Evolutionary conservation across 441 rosid species (phyloP), one percentile per base, ranked within the genome.

Genomic region (Erodium texanum): DNA sequence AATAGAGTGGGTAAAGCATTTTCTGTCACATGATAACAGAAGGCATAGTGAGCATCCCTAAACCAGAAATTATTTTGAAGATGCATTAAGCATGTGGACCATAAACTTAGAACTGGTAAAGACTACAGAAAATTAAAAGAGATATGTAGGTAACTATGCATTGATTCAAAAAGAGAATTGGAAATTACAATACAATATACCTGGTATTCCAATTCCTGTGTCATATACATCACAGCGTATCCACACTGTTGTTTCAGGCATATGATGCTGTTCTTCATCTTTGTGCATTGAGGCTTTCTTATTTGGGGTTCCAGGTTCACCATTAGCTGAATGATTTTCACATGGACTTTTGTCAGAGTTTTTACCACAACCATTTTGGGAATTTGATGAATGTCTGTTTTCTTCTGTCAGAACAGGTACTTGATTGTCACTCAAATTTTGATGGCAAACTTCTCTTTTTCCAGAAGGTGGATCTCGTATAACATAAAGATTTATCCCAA

Each of bases 191-290:
- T 70, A 65, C n/a, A n/a, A n/a, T n/a, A 27, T 78, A 81, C 99
- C 97, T 78, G 99, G 99, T 71, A 93, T 93, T 79, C 99, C 97
- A 61, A 93, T 93, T 73, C 99, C 97, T 41, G 96, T 86, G 77
- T 94, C 99, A 70, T 83, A 82, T 34, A 94, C 97, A 54, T 94
- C 97, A 15, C 99, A 94, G 41, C 91, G 62, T 58, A 94, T 82
- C 97, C 99, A 94, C 32, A 88, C 97, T 38, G 82, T 80, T 64
- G 89, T 81, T 80, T 78, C 93, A 0, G 79, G 68, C n/a, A 67
- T 32, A 41, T 74, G 70, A 41, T 73, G 67, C 14, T 76, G 82
- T 70, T 75, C 91, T 24, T 70, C 58, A 56, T 79, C 80, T 59
- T 70, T 75, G 65, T 81, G 76, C 24, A 66, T 68, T 4, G 70